Base-by-base conservation (phyloP, 2,329 filamentous ascomycete species). In the Fusarium sarcochroum region DNA sequence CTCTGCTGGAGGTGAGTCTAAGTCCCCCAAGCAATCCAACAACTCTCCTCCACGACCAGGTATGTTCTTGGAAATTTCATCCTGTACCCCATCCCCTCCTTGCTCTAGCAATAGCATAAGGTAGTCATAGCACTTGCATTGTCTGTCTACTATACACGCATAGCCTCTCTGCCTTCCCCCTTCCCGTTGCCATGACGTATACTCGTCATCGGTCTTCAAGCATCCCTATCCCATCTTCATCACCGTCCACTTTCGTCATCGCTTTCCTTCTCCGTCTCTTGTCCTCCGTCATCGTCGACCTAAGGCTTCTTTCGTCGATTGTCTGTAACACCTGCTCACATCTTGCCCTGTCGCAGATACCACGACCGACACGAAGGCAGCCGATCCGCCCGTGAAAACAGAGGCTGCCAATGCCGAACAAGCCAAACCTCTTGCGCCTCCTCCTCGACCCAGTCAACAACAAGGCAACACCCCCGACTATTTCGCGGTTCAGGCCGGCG, bases 381-480 rank as follows among this genome's bases (percentile, higher is more conserved):
- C 76, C 76, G 84, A 85, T 72, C 75, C 76, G 40, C 69, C 78
- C 60, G 74, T 80, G 69, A 88, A 88, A 77, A 68, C 80, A 67
- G 86, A 90, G 74, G 75, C 76, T 61, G 73, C 84, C 73, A 87
- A 87, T 83, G 83, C 83, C 78, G 89, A 91, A 76, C 78, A 81
- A 55, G 83, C 88, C 75, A 89, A 88, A 80, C 88, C 90, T 57
- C 86, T 93, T 75, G 89, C 90, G 70, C 90, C 91, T 71, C 90
- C 91, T 57, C 91, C 90, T 61, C 90, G 90, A 80, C 87, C 89
- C 56, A 82, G 81, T 67, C 86, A 87, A 76, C 78, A 81, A 65
- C 76, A 75, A 73, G 80, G 82, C 60, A 79, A 81, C 72, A 87
- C 87, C 10, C 86, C 89, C 46, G 91, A 93, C 76, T 93, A 91